Conservation (phyloP, 192 early-diverging fungal species). For the Podila clonocystis region DNA sequence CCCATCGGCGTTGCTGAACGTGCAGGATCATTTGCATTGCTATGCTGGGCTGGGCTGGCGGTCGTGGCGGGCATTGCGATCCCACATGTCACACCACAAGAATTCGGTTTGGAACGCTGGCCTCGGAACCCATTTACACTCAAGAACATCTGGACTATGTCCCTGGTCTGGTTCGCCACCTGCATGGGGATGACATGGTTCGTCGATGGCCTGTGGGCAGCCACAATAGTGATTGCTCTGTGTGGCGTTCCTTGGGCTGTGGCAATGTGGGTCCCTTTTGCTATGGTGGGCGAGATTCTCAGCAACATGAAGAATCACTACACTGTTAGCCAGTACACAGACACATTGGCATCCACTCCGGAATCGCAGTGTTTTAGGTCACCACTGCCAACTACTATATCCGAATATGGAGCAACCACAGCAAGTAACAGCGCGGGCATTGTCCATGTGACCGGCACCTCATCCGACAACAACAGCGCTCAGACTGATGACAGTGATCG, state of each 20-base stretch:
- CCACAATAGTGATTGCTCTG: constrained; percentile 75
- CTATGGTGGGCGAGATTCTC: constrained; percentile 86
- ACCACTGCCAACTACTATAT: too few species aligned
- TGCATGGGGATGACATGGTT: constrained; percentile 76
- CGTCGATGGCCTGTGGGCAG: constrained; percentile 62
- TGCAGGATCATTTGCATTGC: constrained; percentile 87
- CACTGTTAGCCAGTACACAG: not conserved
- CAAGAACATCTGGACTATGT: constrained; percentile 75
- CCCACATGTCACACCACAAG: constrained; percentile 57
- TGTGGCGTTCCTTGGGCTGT: constrained; percentile 90
- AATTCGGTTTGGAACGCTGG: constrained; percentile 22
- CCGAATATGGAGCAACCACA: too few species aligned
- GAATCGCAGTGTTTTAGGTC: too few species aligned
- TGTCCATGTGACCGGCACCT: not conserved
- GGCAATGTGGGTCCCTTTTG: constrained; percentile 94
- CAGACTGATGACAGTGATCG: not conserved
- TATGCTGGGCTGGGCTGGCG: constrained; percentile 80
- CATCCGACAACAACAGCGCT: not conserved
- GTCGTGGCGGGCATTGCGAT: constrained; percentile 68
- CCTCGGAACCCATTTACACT: constrained; percentile 53
- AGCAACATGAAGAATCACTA: constrained; percentile 54
- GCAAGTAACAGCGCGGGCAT: not conserved
- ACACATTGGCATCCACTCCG: too few species aligned
- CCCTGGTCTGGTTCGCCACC: constrained; percentile 71
- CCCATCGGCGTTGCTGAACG: constrained; percentile 66